Evolutionary conservation across 805 yeast species (phyloP).

Genomic region (Lachancea quebecensis): DNA sequence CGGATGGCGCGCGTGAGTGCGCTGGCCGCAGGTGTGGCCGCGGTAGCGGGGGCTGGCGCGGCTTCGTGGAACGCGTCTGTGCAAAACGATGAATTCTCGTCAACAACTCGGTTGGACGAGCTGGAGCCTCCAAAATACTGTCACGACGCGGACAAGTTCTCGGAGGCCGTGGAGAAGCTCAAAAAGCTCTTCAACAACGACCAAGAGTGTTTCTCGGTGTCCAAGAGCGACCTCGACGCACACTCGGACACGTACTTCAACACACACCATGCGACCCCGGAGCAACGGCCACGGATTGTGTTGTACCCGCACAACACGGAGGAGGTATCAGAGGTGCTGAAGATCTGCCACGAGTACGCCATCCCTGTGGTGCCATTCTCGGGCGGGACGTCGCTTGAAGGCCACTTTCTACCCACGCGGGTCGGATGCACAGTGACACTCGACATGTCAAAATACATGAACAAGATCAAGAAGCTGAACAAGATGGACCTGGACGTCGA

Average conservation of each 20-base stretch:
- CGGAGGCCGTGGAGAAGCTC: constrained; percentile 38
- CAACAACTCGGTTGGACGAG: constrained; percentile 16
- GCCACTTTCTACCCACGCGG: constrained; percentile 70
- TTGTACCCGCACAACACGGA: constrained; percentile 60
- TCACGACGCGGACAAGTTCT: constrained; percentile 35
- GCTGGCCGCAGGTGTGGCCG: background rate
- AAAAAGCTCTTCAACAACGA: constrained; percentile 35
- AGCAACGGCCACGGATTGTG: constrained; percentile 52
- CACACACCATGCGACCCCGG: constrained; percentile 55
- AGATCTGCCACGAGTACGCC: constrained; percentile 50
- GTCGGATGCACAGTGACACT: constrained; percentile 55
- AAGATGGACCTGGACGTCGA: constrained; percentile 61
- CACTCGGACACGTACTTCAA: constrained; percentile 57
- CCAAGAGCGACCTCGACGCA: constrained; percentile 37
- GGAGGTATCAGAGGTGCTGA: constrained; percentile 57
- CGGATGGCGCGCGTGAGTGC: too few species aligned
- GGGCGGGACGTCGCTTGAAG: constrained; percentile 77
- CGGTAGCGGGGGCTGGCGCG: constrained; percentile 7
- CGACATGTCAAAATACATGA: constrained; percentile 52
- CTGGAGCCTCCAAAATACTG: constrained; percentile 22
- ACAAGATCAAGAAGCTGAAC: constrained; percentile 48
- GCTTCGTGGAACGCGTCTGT: constrained; percentile 3
- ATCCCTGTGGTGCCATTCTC: constrained; percentile 74
- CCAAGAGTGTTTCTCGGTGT: constrained; percentile 26
- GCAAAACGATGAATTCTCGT: constrained; percentile 3